Evolutionary conservation across 2,329 filamentous ascomycete species (phyloP).

Genomic region (Alternaria solani): DNA sequence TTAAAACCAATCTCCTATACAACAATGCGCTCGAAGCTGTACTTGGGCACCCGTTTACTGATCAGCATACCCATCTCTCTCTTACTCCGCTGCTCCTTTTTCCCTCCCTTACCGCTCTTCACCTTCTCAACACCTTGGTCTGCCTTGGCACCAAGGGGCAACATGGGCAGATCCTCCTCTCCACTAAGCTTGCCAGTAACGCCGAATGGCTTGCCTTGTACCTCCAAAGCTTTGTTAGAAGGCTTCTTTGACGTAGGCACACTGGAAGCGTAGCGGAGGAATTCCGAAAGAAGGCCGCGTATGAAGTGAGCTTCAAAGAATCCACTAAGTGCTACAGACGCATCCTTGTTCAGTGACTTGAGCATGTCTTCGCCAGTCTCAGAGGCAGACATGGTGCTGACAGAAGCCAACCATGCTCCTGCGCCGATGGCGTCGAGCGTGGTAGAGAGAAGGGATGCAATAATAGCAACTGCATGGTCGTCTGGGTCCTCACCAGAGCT

Average conservation of each 20-base stretch:
- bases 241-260: constrained; percentile 43
- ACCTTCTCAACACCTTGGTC: constrained; percentile 56
- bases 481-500: constrained; percentile 62
- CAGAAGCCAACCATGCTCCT: constrained; percentile 70
- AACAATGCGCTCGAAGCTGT: constrained; percentile 79
- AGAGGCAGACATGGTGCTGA: constrained; percentile 60
- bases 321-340: constrained; percentile 74
- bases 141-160: constrained; percentile 77
- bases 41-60: constrained; percentile 80
- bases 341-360: constrained; percentile 70
- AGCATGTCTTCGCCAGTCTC: constrained; percentile 70
- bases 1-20: constrained; percentile 17
- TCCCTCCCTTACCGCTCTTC: constrained; percentile 72
- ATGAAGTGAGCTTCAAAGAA: constrained; percentile 74
- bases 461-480: constrained; percentile 73
- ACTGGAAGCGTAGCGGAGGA: constrained; percentile 63
- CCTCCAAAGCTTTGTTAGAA: constrained; percentile 41
- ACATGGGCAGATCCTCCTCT: constrained; percentile 57
- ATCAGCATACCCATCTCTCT: constrained; percentile 80
- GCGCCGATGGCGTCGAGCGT: constrained; percentile 79
- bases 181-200: constrained; percentile 37
- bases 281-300: constrained; percentile 70
- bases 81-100: constrained; percentile 71
- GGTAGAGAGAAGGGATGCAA: constrained; percentile 74
- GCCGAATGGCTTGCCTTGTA: constrained; percentile 59